Base-by-base conservation (phyloP, 176 grass and related monocot genomes). In the Calamus simplicifolius region DNA sequence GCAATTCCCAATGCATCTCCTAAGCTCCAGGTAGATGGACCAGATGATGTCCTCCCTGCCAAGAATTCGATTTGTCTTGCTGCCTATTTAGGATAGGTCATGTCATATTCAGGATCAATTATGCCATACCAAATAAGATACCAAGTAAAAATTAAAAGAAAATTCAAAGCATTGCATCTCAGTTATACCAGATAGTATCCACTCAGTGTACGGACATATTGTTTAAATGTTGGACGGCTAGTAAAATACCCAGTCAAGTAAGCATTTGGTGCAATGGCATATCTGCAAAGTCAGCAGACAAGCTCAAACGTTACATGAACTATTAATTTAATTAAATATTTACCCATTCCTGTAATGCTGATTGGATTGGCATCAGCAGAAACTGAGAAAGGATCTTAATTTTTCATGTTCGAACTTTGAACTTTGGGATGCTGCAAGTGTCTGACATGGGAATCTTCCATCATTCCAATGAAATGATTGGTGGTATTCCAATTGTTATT, bases 241-340 rank as follows among this genome's bases (percentile, higher is more conserved):
- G 86, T 84, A 70, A 89, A 95, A 64, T 86, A 95, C 18, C 90
- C 90, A 68, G 90, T 95, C 90, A 86, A 95, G 65, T 95, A 95
- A 64, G 90, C 79, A 84, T 95, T 89, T 55, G 57, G 4, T 49
- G 77, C 58, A 75, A 87, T 79, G 70, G 86, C 82, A 84, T 95
- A 95, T 59, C 90, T 89, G 62, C 30, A 3, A 76, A 70, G 18
- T 28, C 19, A 18, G 54, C 3, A 43, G 28, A 18, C 52, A 38
- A 55, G 14, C 25, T 43, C 35, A 43, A 2, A 13, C 12, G 12
- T 43, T 12, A 43, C 10, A 43, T 43, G 35, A 43, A 43, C 35
- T 43, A 3, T 12, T 43, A 10, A 35, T 8, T 35, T 35, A 43
- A 43, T 43, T 43, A 43, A 23, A 10, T 43, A 12, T 43, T 43